These are phyloP conservation scores for Saccharum officinarum DNA, from an alignment of 176 grass and related monocot genomes.

Conservation along the genomic window DNA sequence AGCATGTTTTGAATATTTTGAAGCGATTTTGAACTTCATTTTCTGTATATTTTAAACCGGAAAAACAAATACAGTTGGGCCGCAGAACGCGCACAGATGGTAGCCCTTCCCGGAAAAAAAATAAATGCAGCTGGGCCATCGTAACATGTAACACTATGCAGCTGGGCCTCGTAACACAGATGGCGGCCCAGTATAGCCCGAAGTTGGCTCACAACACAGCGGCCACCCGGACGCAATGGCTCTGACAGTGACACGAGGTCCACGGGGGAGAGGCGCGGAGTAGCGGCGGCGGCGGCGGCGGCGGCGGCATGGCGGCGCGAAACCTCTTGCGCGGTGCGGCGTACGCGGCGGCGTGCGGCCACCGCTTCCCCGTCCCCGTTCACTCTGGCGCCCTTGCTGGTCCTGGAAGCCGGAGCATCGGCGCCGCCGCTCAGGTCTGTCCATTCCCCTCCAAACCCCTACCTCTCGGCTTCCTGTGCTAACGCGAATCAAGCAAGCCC, in stretches of 20 bases:
- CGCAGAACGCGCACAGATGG: neutral
- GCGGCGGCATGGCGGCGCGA: neutral
- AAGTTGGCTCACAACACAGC: neutral
- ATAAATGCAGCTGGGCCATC: neutral
- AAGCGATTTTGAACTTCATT: neutral
- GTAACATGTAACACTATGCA: too few species aligned
- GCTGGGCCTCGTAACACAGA: neutral
- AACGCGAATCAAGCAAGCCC: neutral
- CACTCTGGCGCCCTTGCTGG: neutral
- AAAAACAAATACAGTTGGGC: neutral
- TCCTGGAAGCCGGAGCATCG: neutral
- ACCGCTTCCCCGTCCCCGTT: neutral
- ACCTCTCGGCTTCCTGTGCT: neutral
- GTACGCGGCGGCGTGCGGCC: neutral
- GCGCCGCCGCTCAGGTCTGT: neutral
- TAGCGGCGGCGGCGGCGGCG: neutral
- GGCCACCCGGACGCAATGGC: too few species aligned
- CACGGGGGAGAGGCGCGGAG: neutral
- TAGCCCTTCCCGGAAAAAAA: neutral
- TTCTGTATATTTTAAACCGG: neutral
- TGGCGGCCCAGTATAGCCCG: neutral
- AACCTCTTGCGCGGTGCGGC: neutral
- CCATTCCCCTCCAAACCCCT: neutral
- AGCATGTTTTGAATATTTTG: neutral
- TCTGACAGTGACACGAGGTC: neutral